Evolutionary conservation across 257 asterid genomes (phyloP).

Genomic region (Lycium ferocissimum): DNA sequence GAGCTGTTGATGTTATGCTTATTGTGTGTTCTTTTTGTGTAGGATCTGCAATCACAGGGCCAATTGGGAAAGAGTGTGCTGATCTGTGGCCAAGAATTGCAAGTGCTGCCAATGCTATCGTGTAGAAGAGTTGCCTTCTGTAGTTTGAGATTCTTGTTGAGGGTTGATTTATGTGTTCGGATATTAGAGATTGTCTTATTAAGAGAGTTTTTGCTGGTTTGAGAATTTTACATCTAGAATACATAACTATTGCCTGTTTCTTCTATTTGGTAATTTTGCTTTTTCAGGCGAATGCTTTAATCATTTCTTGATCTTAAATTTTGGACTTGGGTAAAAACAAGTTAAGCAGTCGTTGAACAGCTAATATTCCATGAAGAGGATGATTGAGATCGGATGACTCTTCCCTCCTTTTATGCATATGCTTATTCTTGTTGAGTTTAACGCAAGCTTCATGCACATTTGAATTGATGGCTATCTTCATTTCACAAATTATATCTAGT

Average conservation of each 20-base stretch:
- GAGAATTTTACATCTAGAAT: constrained; percentile 30
- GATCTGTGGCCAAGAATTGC: constrained; percentile 74
- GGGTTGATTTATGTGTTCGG: constrained; percentile 18
- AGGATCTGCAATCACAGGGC: constrained; percentile 66
- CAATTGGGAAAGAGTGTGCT: constrained; percentile 64
- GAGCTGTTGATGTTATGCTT: background rate
- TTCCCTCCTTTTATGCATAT: too few relatives aligned
- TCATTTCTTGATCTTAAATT: background rate
- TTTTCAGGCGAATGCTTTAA: background rate
- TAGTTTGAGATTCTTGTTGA: background rate
- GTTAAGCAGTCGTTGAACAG: background rate
- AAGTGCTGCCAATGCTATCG: constrained; percentile 66
- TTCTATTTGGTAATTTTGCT: background rate
- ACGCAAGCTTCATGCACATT: too few relatives aligned
- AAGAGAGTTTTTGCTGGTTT: background rate
- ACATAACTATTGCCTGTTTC: background rate
- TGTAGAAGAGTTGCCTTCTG: constrained; percentile 30
- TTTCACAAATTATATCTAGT: too few relatives aligned
- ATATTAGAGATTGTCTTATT: constrained; percentile 13
- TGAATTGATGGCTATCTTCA: too few relatives aligned
- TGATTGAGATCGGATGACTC: too few relatives aligned
- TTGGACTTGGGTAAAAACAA: background rate
- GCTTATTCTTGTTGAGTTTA: too few relatives aligned
- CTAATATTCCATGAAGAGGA: too few relatives aligned
- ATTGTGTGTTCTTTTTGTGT: background rate